phyloP scores from a whole-genome alignment of 2,329 filamentous ascomycete species.

The Pyricularia sp. region DNA sequence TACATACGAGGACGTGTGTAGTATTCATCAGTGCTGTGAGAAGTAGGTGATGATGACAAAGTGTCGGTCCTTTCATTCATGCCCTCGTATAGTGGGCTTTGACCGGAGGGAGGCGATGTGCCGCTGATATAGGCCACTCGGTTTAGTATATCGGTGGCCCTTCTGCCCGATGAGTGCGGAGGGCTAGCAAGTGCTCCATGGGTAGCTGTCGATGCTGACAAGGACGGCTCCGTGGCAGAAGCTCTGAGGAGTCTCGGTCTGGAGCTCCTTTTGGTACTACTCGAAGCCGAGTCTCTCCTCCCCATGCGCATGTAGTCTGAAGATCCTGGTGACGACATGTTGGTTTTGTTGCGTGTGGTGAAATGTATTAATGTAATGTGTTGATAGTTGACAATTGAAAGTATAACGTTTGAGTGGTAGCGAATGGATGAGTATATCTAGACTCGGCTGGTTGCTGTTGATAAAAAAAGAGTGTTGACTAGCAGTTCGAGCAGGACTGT shows the following conservation, averaged over 20 bases:
- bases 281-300: conserved; percentile 28
- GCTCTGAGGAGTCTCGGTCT: conserved; percentile 45
- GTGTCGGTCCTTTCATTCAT: conserved; percentile 14
- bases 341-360: neutral
- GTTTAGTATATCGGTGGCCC: conserved; percentile 45
- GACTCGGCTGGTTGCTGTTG: neutral
- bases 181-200: conserved; percentile 39
- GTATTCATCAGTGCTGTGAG: conserved; percentile 18
- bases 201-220: conserved; percentile 45
- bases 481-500: neutral
- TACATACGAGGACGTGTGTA: conserved; percentile 9
- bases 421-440: neutral
- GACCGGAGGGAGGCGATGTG: conserved; percentile 24
- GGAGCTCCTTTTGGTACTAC: conserved; percentile 24
- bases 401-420: neutral
- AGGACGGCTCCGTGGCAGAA: conserved; percentile 46
- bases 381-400: neutral
- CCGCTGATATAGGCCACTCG: conserved; percentile 40
- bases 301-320: conserved; percentile 11
- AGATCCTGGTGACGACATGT: neutral
- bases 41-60: conserved; percentile 18
- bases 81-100: conserved; percentile 25
- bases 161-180: conserved; percentile 29
- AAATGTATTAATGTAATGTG: neutral
- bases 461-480: neutral